Base-by-base conservation (phyloP, 163 green algal species). In the Volvox carteri region DNA sequence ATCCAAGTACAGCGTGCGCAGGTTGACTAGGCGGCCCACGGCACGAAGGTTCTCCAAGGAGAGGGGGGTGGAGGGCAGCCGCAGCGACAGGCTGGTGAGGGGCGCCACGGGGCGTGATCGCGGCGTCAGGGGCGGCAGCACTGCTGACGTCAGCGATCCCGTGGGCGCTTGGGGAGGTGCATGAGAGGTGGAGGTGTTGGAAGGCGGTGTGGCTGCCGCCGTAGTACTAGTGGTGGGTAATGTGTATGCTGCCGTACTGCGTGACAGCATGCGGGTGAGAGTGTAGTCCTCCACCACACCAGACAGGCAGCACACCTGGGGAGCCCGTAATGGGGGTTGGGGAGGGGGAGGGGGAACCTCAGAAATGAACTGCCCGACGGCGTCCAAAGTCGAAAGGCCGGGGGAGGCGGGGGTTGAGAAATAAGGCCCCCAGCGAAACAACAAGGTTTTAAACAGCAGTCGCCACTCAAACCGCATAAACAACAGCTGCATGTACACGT, bases 1-100 rank as follows among this genome's bases (percentile, higher is more conserved):
- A 28, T 86, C 78, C 56, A 86, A 56, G 39, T 62, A 75, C 78
- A 86, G 78, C 5, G 56, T 62, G 25, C 56, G 37, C 39, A 86
- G 78, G 6, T 28, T 14, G 39, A 39, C 21, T 12, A 86, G 56
- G 37, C 56, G 39, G 39, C 39, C 39, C 8, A 86, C n/a, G 39
- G 78, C 54, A 4, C 58, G 37, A 11, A 86, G 78, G 35, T 58
- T 58, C 23, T 21, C 56, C 11, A 75, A 56, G 2, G 78, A 48
- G 5, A 86, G 78, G 39, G 33, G 54, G 6, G 56, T 62, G 39
- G 21, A 19, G 23, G 78, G 78, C 39, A 86, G 78, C 25, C 78
- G 54, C 39, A 86, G 78, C 23, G 78, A 86, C 23, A 86, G 78
- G 78, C 78, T 65, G 44, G 73, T 2, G 19, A 77, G 68, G 35